Evolutionary conservation across 352 stramenopile genomes (phyloP), one percentile per base, ranked within the genome.

Genomic region (Thalassiosira mediterranea): DNA sequence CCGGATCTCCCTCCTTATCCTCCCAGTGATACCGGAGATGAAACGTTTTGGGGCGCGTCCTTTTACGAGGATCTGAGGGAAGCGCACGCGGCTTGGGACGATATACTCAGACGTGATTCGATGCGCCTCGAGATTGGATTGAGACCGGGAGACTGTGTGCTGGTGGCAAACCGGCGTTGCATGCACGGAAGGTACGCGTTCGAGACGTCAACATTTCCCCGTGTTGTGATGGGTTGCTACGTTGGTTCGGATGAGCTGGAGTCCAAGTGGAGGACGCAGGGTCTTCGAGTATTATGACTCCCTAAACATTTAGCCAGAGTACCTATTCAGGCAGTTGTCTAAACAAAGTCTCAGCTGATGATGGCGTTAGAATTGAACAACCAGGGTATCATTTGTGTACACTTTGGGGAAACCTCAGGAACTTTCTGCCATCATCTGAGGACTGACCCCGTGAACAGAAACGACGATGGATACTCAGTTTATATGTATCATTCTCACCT

Each of bases 81-180:
- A 37, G 81, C 86, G 11, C 86, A 92, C 76, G 57, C 49, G 42
- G 71, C 61, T 23, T 90, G 80, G 83, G 74, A 92, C 61, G 38
- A 81, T 42, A 61, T 92, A 26, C 57, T 92, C 19, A 17, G 69
- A 29, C 53, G 70, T 23, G 84, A 92, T 66, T 68, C 74, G 38
- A 87, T 88, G 73, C 81, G 84, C 48, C 71, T 92, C 11, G 81
- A 84, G 7, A 82, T 92, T 53, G 44, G 76, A 51, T 66, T 92
- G 34, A 13, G 82, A 53, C 60, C 76, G 21, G 86, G 86, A 31
- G 86, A 92, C 62, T 90, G 81, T 47, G 64, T 88, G 44, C 63
- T 92, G 8, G 83, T 92, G n/a, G 76, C 83, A 23, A 92, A 92
- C 72, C 86, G 90, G 74, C 65, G 85, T 17, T 88, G 79, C 38